Conservation (phyloP, 768 basidiomycete species). For the Ephemerocybe angulata region DNA sequence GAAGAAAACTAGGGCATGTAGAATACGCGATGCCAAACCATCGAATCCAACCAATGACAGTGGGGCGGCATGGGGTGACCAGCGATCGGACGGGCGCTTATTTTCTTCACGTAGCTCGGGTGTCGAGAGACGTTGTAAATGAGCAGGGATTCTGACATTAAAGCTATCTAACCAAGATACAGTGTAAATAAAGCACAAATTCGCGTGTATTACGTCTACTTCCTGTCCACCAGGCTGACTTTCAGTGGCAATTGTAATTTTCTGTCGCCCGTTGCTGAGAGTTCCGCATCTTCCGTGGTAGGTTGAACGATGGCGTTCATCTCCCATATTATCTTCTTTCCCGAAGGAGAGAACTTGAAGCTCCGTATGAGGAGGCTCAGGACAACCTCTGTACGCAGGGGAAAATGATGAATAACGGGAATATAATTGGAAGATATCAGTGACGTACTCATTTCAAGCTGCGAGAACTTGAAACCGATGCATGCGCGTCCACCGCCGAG, state of each 20-base stretch:
- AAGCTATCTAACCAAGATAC: too few relatives aligned
- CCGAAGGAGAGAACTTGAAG: conserved; percentile 25
- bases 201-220: too few relatives aligned
- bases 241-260: neutral
- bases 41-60: too few relatives aligned
- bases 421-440: too few relatives aligned
- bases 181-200: too few relatives aligned
- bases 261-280: neutral
- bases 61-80: too few relatives aligned
- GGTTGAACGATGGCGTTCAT: conserved; percentile 25
- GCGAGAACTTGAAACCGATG: conserved; percentile 40
- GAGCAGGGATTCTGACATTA: too few relatives aligned
- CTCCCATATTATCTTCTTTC: conserved; percentile 29
- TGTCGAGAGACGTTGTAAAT: too few relatives aligned
- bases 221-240: neutral
- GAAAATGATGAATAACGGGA: neutral
- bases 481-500: conserved; percentile 15
- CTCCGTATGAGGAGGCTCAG: conserved; percentile 23
- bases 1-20: too few relatives aligned
- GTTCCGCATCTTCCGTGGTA: conserved; percentile 2
- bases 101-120: too few relatives aligned
- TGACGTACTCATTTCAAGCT: conserved; percentile 43
- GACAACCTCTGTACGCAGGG: conserved; percentile 25
- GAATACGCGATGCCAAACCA: too few relatives aligned
- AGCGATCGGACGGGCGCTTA: too few relatives aligned